Evolutionary conservation across 129 eudicot species (phyloP).

Genomic region (Oenanthe sinensis): DNA sequence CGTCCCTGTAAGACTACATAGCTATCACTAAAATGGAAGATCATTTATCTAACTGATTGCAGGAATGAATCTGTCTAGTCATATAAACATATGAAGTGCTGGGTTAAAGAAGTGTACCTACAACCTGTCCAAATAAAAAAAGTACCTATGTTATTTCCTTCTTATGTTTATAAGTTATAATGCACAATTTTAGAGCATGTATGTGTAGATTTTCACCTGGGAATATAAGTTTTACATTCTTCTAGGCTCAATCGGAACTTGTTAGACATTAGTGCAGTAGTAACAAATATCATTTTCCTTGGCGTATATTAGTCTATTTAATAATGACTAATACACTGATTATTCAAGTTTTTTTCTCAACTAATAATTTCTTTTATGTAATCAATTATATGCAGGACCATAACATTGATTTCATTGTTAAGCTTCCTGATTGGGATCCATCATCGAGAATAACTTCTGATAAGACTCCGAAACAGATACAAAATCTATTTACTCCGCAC

Average conservation of each 20-base stretch:
- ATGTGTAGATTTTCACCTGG: background rate
- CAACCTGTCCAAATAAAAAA: background rate
- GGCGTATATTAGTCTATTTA: background rate
- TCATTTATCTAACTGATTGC: background rate
- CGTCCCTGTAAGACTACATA: background rate
- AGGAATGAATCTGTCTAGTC: background rate
- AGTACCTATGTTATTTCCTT: background rate
- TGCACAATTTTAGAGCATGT: background rate
- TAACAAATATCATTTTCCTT: background rate
- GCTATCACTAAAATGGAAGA: background rate
- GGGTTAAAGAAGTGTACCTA: background rate
- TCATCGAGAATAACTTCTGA: conserved; percentile 14
- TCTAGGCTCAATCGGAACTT: background rate
- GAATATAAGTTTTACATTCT: background rate
- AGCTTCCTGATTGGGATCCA: conserved; percentile 97
- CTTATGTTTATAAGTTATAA: background rate
- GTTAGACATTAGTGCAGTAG: background rate
- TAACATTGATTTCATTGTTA: conserved; percentile 77
- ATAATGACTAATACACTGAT: background rate
- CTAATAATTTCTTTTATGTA: background rate
- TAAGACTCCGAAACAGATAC: conserved; percentile 19
- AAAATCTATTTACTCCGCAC: conserved; percentile 14
- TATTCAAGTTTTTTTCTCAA: background rate
- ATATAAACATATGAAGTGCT: background rate
- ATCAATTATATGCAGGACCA: conserved; percentile 52